A percentile compares a stretch with the other conserved stretches of the same genome.
Conservation (phyloP, 2,329 filamentous ascomycete genomes). For the Rhynchosporium agropyri region DNA sequence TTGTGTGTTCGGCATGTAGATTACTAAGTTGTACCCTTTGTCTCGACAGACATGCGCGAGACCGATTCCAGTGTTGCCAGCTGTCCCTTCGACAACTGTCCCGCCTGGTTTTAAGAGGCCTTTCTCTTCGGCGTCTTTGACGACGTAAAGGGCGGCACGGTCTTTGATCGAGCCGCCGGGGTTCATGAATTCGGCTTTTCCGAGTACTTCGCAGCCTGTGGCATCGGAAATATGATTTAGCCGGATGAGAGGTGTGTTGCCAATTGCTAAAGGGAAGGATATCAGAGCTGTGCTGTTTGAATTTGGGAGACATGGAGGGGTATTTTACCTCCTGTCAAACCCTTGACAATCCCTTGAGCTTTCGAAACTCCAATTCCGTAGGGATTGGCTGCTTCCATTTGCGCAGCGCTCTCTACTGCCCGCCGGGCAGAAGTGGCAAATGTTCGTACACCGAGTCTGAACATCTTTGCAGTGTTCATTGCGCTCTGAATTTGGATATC, state of each 20-base stretch:
- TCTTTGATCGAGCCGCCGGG: conserved; percentile 96
- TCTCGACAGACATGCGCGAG: conserved; percentile 94
- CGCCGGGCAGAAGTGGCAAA: conserved; percentile 58
- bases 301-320: conserved; percentile 11
- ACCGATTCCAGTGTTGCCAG: conserved; percentile 96
- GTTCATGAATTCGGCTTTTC: conserved; percentile 99
- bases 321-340: conserved; percentile 65
- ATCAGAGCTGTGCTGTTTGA: conserved; percentile 19
- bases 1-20: conserved; percentile 99
- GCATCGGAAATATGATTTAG: conserved; percentile 85
- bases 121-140: conserved; percentile 88
- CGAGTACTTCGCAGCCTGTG: conserved; percentile 91
- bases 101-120: conserved; percentile 83
- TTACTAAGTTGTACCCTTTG: conserved; percentile 90
- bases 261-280: conserved; percentile 68
- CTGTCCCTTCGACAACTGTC: conserved; percentile 95
- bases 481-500: conserved; percentile 1
- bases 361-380: conserved; percentile 66
- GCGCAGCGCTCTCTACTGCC: conserved; percentile 49
- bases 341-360: conserved; percentile 66
- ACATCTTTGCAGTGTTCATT: conserved; percentile 48
- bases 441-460: conserved; percentile 56
- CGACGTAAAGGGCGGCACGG: conserved; percentile 90
- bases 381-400: conserved; percentile 52
- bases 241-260: conserved; percentile 92